A percentile compares a stretch with the other conserved stretches of the same genome.
Conservation (phyloP, 139 green algal genomes). For the Chlorella vulgaris region DNA sequence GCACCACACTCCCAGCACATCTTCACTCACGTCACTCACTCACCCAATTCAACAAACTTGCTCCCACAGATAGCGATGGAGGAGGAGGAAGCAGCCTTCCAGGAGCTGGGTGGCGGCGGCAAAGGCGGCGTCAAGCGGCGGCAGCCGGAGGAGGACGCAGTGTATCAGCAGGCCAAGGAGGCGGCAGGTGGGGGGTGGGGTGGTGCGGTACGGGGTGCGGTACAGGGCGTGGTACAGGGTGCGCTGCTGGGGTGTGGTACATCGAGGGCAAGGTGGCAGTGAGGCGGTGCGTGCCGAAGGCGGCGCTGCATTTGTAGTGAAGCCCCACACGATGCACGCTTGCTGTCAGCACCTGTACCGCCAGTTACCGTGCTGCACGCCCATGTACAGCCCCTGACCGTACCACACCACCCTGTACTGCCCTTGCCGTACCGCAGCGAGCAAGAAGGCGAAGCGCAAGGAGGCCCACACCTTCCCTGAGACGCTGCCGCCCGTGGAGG, state of each 20-base stretch:
- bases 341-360: too few relatives aligned
- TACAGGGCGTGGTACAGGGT: not conserved
- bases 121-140: conserved; percentile 9
- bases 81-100: conserved; percentile 6
- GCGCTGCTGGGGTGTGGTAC: too few relatives aligned
- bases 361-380: too few relatives aligned
- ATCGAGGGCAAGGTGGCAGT: too few relatives aligned
- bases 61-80: conserved; percentile 37
- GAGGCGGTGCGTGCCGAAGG: too few relatives aligned
- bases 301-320: too few relatives aligned
- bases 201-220: not conserved
- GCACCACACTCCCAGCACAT: too few relatives aligned
- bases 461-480: conserved; percentile 40
- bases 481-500: conserved; percentile 61
- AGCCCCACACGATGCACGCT: too few relatives aligned
- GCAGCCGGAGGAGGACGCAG: conserved; percentile 19
- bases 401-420: too few relatives aligned
- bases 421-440: not conserved
- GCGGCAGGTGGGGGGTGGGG: not conserved
- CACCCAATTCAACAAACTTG: too few relatives aligned
- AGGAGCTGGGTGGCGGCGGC: conserved; percentile 17
- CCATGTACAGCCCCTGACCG: too few relatives aligned
- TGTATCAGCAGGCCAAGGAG: conserved; percentile 28
- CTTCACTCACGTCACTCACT: too few relatives aligned
- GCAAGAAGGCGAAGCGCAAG: conserved; percentile 66